Base-by-base conservation (phyloP, 805 yeast genomes). In the Yarrowia porcina region DNA sequence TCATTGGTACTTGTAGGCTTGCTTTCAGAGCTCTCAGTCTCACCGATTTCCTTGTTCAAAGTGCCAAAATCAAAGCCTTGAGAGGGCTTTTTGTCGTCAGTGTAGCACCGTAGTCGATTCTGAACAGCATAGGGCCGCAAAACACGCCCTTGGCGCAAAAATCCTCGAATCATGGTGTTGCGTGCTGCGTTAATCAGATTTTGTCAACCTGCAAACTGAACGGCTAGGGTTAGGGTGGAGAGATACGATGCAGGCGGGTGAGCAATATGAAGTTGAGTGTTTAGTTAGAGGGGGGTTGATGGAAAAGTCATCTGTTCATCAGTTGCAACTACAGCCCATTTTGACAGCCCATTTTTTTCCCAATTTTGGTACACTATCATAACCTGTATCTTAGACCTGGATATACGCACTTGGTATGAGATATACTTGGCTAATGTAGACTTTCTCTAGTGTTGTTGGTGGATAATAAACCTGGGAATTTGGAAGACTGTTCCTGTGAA, bases 111-210 rank as follows among this genome's bases (percentile, higher is more conserved):
- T 27, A 56, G 32, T 21, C 36, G 28, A 13, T 21, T 20, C 12
- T 30, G 39, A 17, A 15, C 50, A 4, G 35, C 20, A 12, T 18
- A 21, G 6, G 61, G 38, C 28, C 47, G 35, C 30, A 28, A 3
- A 8, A 56, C 32, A 6, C 47, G 49, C 10, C 38, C 47, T 10
- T 56, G 61, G 15, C 49, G 47, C 28, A 41, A n/a, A 21, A 56
- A 41, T 4, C 18, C 36, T 56, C 61, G 49, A 32, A 41, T 56
- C 61, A 56, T 56, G 27, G 56, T 33, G 56, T 21, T 18, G 61
- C 15, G 15, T 17, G 18, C 21, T 17, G 27, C 8, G 25, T 13
- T 20, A 23, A 28, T 32, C 36, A 27, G 27, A 21, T 54, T 38
- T 41, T 38, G 47, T 9, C 27, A 3, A 10, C 23, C 27, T 56